phyloP scores from a whole-genome alignment of 2,329 filamentous ascomycete genomes.

The Xylariales sp. region DNA sequence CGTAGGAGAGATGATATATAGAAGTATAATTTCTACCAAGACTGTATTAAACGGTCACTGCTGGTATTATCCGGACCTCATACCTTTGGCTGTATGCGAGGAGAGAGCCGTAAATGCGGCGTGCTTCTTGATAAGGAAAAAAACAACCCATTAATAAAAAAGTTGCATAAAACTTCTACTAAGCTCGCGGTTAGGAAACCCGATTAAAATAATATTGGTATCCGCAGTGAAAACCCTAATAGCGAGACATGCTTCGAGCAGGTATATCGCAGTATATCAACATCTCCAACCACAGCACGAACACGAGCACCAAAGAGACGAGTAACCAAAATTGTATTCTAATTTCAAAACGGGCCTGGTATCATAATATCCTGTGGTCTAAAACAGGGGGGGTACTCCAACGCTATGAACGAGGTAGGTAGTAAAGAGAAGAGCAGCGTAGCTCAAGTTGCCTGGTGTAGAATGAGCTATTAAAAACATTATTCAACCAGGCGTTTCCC shows the following conservation, averaged over 20 bases:
- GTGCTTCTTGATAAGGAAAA: too few species aligned
- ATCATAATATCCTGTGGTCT: constrained; percentile 32
- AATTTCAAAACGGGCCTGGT: constrained; percentile 24
- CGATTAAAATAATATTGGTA: background rate
- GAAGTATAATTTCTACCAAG: background rate
- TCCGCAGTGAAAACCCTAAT: background rate
- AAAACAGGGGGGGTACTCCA: constrained; percentile 38
- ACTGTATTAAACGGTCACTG: too few species aligned
- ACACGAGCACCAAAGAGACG: background rate
- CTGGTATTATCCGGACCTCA: too few species aligned
- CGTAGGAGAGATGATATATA: too few species aligned
- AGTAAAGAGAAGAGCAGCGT: constrained; percentile 25
- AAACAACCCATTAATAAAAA: too few species aligned
- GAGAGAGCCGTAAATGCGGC: too few species aligned
- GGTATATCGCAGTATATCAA: background rate
- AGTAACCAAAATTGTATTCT: background rate
- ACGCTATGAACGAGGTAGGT: constrained; percentile 43
- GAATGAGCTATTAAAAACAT: constrained; percentile 14
- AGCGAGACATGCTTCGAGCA: background rate
- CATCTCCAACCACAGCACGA: background rate
- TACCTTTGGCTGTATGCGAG: background rate
- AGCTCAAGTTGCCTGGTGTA: background rate
- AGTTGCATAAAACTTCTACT: background rate
- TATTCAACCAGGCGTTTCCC: constrained; percentile 27
- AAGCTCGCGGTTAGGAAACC: background rate